Base-by-base conservation (phyloP, 306 rosid genomes). In the Inga oerstediana region DNA sequence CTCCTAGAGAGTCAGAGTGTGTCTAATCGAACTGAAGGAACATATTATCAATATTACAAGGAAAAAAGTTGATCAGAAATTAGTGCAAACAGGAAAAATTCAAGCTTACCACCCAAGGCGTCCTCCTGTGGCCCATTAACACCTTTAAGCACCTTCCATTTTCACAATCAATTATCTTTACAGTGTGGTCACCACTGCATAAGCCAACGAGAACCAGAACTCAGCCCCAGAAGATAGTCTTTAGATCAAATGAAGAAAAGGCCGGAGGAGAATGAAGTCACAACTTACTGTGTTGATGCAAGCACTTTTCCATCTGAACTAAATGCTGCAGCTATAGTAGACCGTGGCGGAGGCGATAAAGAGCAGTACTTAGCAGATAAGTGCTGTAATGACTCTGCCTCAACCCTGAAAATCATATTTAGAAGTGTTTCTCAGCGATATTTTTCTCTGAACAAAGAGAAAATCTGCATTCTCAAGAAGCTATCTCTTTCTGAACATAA, bases 271-370 rank as follows among this genome's bases (percentile, higher is more conserved):
- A 45, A 82, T 9, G 3, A 79, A 35, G 79, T 39, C 45, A 48
- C 81, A 82, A 61, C 90, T 82, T 77, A 88, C 90, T 88, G 90
- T 13, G 90, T 88, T 35, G 90, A 88, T n/a, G 90, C 90, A 68
- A 88, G 87, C 58, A 83, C 52, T 80, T 81, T 88, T 56, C 90
- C 90, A 54, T 88, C 85, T 16, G 76, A 83, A 82, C 90, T 88
- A 81, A 88, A 88, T 80, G 90, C 88, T 73, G 88, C 90, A 56
- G 90, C 90, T 41, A 88, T 88, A 65, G 90, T 88, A 56, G 90
- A 88, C 76, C 88, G 84, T 80, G 90, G 87, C 22, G 90, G 85
- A 76, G 90, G 90, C 67, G 76, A 70, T 59, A 88, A 73, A 34
- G 88, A 84, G 68, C 90, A 88, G 82, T 88, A 88, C 77, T 72